These are phyloP conservation scores for Colletotrichum sp. DNA, from an alignment of 2,329 filamentous ascomycete species.

Conservation along the genomic window DNA sequence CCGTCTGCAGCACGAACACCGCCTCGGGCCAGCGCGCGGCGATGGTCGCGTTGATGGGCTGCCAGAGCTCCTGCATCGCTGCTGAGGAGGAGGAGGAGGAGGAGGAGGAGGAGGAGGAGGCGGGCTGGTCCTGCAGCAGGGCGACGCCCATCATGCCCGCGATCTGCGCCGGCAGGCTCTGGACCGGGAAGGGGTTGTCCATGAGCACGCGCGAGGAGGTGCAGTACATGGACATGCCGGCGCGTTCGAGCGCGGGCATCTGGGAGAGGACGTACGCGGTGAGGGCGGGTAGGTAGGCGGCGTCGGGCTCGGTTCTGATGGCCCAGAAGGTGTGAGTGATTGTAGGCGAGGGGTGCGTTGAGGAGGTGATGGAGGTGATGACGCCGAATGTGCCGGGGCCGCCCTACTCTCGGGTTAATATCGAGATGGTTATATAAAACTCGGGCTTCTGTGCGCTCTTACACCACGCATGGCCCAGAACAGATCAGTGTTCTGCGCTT, in stretches of 20 bases:
- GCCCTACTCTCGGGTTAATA: slow-evolving; percentile 40
- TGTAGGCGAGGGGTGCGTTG: slow-evolving; percentile 49
- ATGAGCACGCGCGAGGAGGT: slow-evolving; percentile 27
- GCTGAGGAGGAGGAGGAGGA: neutral
- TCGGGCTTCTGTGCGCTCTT: slow-evolving; percentile 22
- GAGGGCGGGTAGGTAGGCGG: slow-evolving; percentile 48
- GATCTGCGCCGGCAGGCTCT: slow-evolving; percentile 26
- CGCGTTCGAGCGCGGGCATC: slow-evolving; percentile 51
- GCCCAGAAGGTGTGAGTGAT: slow-evolving; percentile 28
- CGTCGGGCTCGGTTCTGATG: slow-evolving; percentile 27
- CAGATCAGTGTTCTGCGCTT: slow-evolving; percentile 57
- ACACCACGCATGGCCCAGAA: slow-evolving; percentile 68
- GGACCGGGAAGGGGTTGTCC: slow-evolving; percentile 39
- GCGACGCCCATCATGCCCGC: slow-evolving; percentile 38
- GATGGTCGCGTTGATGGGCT: slow-evolving; percentile 40
- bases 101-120: slow-evolving; percentile 6
- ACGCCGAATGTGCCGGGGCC: slow-evolving; percentile 66
- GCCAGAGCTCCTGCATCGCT: slow-evolving; percentile 31
- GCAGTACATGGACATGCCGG: slow-evolving; percentile 56
- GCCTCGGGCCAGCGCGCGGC: slow-evolving; percentile 38
- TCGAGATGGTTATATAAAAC: neutral
- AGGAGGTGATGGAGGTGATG: slow-evolving; percentile 60
- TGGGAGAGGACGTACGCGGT: slow-evolving; percentile 49
- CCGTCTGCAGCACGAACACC: slow-evolving; percentile 17
- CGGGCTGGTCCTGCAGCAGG: slow-evolving; percentile 37